phyloP scores from a whole-genome alignment of 768 basidiomycete species.

The Pleurotus tuoliensis region DNA sequence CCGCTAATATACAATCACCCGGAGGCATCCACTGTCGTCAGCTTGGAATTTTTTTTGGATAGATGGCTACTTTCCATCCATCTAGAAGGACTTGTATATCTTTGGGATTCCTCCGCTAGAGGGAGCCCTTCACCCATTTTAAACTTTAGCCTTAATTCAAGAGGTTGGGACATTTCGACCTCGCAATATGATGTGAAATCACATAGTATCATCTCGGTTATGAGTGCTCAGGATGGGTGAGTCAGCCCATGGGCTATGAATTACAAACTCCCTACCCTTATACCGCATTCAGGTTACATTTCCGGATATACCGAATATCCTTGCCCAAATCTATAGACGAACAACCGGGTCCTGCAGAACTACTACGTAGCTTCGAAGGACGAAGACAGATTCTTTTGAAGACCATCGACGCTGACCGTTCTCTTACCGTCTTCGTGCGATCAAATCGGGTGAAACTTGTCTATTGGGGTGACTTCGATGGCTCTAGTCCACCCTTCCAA shows the following conservation, averaged over 20 bases:
- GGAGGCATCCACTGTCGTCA: neutral
- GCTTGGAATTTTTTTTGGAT: slow-evolving; percentile 2
- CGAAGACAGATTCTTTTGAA: slow-evolving; percentile 25
- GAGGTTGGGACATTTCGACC: slow-evolving; percentile 19
- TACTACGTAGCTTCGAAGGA: slow-evolving; percentile 16
- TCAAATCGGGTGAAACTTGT: slow-evolving; percentile 30
- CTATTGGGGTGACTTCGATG: slow-evolving; percentile 28
- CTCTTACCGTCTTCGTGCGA: slow-evolving; percentile 28
- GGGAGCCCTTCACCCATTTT: neutral
- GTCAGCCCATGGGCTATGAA: slow-evolving; percentile 3
- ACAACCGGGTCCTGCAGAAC: slow-evolving; percentile 12
- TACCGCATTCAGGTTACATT: neutral
- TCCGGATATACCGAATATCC: slow-evolving; percentile 18
- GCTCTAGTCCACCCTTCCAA: neutral
- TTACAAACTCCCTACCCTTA: no score
- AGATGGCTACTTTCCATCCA: slow-evolving; percentile 4
- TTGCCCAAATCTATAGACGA: neutral
- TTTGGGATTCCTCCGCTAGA: neutral
- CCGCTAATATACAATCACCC: neutral
- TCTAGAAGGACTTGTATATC: neutral
- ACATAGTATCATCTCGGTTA: slow-evolving; percentile 21
- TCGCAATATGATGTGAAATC: slow-evolving; percentile 17
- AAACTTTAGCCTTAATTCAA: slow-evolving; percentile 3
- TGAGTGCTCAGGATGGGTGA: slow-evolving; percentile 22
- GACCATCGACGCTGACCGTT: slow-evolving; percentile 27